A percentile compares a stretch with the other conserved stretches of the same genome.
These are phyloP conservation scores for Pythium biforme DNA, from an alignment of 352 stramenopile species.

Conservation along the genomic window DNA sequence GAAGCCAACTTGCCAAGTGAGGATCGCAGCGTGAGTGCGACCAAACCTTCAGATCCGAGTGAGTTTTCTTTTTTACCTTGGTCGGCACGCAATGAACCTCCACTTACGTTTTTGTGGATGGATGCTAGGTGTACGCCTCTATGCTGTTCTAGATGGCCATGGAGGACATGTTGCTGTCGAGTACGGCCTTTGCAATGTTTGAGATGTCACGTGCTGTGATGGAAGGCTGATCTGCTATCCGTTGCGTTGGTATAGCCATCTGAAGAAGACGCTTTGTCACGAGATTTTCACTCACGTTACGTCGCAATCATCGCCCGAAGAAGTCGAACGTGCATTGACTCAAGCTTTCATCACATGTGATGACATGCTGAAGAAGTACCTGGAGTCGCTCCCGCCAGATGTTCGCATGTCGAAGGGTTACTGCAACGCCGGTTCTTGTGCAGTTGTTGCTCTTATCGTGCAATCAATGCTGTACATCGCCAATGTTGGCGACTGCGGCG, in stretches of 20 bases:
- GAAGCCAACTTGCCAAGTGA: slow-evolving; percentile 68
- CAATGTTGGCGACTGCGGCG: slow-evolving; percentile 91
- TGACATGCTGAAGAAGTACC: slow-evolving; percentile 50
- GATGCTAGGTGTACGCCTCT: slow-evolving; percentile 38
- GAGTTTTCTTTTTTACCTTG: background rate
- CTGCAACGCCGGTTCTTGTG: slow-evolving; percentile 70
- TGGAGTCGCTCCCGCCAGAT: slow-evolving; percentile 40
- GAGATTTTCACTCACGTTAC: slow-evolving; percentile 18
- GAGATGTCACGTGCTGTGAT: background rate
- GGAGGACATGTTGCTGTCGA: slow-evolving; percentile 65
- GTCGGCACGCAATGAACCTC: background rate
- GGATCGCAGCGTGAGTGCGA: slow-evolving; percentile 59
- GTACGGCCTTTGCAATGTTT: slow-evolving; percentile 12
- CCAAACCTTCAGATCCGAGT: slow-evolving; percentile 39
- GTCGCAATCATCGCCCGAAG: slow-evolving; percentile 14
- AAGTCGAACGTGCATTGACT: slow-evolving; percentile 27
- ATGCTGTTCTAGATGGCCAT: slow-evolving; percentile 69
- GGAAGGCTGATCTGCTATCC: background rate
- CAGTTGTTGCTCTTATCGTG: slow-evolving; percentile 60
- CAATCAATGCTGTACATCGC: slow-evolving; percentile 77
- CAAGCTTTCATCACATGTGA: slow-evolving; percentile 56
- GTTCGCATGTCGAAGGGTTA: slow-evolving; percentile 60
- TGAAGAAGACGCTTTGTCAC: slow-evolving; percentile 19
- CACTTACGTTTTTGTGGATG: background rate
- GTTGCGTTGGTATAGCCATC: slow-evolving; percentile 8